A percentile compares a stretch with the other conserved stretches of the same genome.
These are phyloP conservation scores for Globisporangium cederbergense DNA, from an alignment of 352 stramenopile species.

Conservation along the genomic window DNA sequence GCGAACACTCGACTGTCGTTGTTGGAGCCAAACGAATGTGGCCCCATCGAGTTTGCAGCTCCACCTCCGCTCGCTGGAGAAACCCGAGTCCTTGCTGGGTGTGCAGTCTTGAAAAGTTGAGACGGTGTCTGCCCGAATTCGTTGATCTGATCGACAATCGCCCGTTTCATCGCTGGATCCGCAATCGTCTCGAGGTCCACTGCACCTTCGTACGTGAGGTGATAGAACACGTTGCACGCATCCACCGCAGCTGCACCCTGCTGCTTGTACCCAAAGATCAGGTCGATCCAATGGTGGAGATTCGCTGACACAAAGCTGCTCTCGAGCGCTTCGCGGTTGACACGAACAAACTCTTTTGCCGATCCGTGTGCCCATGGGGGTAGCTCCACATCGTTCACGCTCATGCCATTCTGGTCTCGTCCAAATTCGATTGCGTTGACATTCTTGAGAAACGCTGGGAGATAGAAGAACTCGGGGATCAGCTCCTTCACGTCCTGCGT, in stretches of 20 bases:
- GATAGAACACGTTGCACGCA: slow-evolving; percentile 97
- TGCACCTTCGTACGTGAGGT: slow-evolving; percentile 96
- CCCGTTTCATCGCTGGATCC: slow-evolving; percentile 57
- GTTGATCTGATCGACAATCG: slow-evolving; percentile 95
- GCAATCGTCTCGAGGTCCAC: slow-evolving; percentile 92
- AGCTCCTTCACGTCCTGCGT: slow-evolving; percentile 98
- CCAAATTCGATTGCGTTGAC: slow-evolving; percentile 95
- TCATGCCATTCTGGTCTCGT: slow-evolving; percentile 73
- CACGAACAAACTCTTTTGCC: slow-evolving; percentile 92
- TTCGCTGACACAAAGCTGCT: slow-evolving; percentile 94
- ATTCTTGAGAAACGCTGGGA: slow-evolving; percentile 96
- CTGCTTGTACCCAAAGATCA: slow-evolving; percentile 98
- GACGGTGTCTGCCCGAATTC: slow-evolving; percentile 98
- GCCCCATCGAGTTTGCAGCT: not conserved
- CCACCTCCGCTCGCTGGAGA: not conserved
- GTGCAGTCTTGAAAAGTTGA: slow-evolving; percentile 88
- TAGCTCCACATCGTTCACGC: slow-evolving; percentile 90
- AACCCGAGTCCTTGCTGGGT: slow-evolving; percentile 41
- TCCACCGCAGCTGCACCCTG: slow-evolving; percentile 91
- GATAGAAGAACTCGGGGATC: slow-evolving; percentile 98
- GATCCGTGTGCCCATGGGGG: slow-evolving; percentile 93
- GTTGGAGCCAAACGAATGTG: slow-evolving; percentile 2
- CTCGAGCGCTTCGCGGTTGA: slow-evolving; percentile 95
- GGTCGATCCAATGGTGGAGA: slow-evolving; percentile 97
- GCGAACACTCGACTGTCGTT: not conserved